Evolutionary conservation across 2,329 filamentous ascomycete species (phyloP), one percentile per base, ranked within the genome.

Genomic region (Alternaria gansuensis): DNA sequence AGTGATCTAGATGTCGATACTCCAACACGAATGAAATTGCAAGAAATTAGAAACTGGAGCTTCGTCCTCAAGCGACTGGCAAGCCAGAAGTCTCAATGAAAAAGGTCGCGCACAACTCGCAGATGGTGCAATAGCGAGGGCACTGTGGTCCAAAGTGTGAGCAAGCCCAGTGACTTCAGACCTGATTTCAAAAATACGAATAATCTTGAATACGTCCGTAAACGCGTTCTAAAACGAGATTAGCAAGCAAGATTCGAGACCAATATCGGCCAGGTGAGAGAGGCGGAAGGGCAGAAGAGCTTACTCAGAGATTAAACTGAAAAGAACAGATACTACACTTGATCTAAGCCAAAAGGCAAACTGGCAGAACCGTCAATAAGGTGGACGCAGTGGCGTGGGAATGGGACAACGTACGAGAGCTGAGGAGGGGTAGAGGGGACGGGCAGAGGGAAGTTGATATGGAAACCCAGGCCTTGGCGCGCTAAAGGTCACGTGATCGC

Each of bases 321-420:
- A 46, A 33, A 46, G 43, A 46, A 46, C 43, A 46, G 43, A 46
- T 46, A 46, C 43, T 46, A 46, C 43, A 46, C 43, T 46, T 46
- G 43, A 46, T 46, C 43, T 46, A 46, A 46, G 43, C 43, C 43
- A 46, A 46, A 33, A 46, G 43, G 43, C 43, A 46, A 46, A 46
- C 17, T 17, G 17, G 17, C 17, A 17, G 17, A 17, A 17, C 2
- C 17, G 17, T 17, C 17, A 17, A 17, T 17, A 17, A 17, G 17
- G 17, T 17, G 17, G 17, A 17, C 17, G 17, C 17, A 17, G 17
- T 17, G 17, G 17, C 17, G 17, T 17, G 17, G 17, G 17, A 17
- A 17, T 17, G 17, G 17, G 17, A 17, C 17, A 17, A 17, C 17
- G 17, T 17, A 17, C 17, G 43, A 46, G 43, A 46, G 43, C 43